phyloP scores from a whole-genome alignment of 2,329 filamentous ascomycete genomes.

The Nemania sp. region DNA sequence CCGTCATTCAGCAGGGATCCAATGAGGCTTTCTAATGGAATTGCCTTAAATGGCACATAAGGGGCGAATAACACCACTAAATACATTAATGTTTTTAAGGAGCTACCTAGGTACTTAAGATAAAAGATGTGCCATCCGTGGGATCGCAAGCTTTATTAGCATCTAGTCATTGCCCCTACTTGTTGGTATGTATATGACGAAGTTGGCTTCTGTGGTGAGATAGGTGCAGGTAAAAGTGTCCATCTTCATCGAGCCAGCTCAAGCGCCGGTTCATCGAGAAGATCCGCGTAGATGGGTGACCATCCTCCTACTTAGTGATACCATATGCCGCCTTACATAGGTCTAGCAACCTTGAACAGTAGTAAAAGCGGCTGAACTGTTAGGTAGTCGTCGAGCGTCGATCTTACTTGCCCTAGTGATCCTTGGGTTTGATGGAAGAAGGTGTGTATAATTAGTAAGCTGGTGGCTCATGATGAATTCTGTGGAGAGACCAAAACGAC shows the following conservation, averaged over 20 bases:
- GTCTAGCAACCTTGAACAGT: neutral
- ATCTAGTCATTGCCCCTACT: neutral
- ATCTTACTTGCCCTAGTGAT: neutral
- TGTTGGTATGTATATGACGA: neutral
- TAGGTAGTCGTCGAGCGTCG: neutral
- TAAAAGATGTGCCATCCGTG: neutral
- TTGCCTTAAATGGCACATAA: neutral
- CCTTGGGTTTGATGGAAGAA: neutral
- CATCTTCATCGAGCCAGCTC: neutral
- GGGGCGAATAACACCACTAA: neutral
- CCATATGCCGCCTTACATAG: neutral
- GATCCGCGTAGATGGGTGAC: neutral
- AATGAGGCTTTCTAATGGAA: too few relatives aligned
- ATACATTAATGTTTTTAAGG: slow-evolving; percentile 4
- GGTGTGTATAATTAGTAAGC: neutral
- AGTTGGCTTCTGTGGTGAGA: neutral
- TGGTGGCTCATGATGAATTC: slow-evolving; percentile 34
- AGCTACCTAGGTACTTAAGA: neutral
- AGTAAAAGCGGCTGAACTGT: neutral
- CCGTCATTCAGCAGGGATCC: too few relatives aligned
- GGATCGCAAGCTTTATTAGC: neutral
- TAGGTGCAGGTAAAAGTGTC: neutral
- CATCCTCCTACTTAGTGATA: neutral
- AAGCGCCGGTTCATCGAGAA: neutral
- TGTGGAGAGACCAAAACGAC: slow-evolving; percentile 40